Evolutionary conservation across 768 basidiomycete species (phyloP), one percentile per base, ranked within the genome.

Genomic region (Boletus reticuloceps): DNA sequence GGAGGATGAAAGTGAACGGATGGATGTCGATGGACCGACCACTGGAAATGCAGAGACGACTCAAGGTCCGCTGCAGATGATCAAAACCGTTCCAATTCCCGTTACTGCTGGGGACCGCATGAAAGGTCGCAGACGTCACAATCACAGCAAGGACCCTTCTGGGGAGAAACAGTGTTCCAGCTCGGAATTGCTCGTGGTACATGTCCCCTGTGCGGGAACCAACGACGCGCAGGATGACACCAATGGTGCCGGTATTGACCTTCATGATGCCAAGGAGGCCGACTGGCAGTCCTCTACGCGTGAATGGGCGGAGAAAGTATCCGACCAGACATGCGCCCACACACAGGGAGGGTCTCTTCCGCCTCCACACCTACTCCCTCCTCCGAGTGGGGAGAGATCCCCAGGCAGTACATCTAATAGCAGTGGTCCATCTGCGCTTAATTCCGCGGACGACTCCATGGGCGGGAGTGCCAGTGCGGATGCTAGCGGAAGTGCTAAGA

Each of bases 281-380:
- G 65, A 58, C 34, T 63, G 64, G 64, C 60, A 63, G 29, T 47
- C 61, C 25, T 60, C 70, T 29, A 82, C 79, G 16, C 71, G 73
- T 50, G 70, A 73, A 52, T 82, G 81, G 81, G 80, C 74, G 14
- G 76, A 81, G 59, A 72, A 72, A 48, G 71, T 76, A 9, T 67
- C 65, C 9, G 69, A 74, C 48, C 68, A 74, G 56, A 71, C 70
- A 3, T 59, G 62, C 37, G 49, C 37, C 17, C 53, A 31, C 14
- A 32, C 14, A 25, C 58, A 46, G 48, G 59, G 50, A 16, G 50
- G 34, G 6, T 32, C 49, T 27, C 47, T 34, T 47, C 51, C 53
- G 5, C 58, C 47, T 16, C 48, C 41, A 7, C 49, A 53, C 25
- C 51, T 51, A 12, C 49, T 53, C 22, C 59, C 43, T 41, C 31